Evolutionary conservation across 192 early-diverging fungal genomes (phyloP).

Genomic region (Paraglomus brasilianum): DNA sequence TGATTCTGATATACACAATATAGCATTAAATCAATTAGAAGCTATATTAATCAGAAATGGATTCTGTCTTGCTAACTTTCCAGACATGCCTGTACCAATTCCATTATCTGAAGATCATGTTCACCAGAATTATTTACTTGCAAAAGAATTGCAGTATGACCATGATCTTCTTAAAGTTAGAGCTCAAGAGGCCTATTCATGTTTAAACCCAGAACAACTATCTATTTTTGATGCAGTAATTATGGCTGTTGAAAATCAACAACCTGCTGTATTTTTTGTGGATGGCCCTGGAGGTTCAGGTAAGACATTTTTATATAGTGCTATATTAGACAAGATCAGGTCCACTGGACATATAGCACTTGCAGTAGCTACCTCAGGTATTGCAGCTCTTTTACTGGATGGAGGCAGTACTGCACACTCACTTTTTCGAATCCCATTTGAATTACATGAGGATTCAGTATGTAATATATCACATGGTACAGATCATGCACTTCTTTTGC

Average conservation of each 20-base stretch:
- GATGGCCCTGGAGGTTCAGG: conserved; percentile 38
- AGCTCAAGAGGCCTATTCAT: neutral
- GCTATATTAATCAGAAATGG: conserved; percentile 15
- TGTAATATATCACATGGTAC: conserved; percentile 24
- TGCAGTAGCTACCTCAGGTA: conserved; percentile 39
- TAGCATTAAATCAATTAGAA: conserved; percentile 3
- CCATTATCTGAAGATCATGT: neutral
- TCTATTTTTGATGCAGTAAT: conserved; percentile 19
- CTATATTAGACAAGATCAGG: conserved; percentile 15
- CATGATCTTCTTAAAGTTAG: neutral
- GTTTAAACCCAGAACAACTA: conserved; percentile 10
- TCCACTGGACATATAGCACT: conserved; percentile 22
- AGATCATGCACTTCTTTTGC: conserved; percentile 9
- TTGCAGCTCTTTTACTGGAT: conserved; percentile 34
- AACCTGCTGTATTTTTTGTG: conserved; percentile 30
- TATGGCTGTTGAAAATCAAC: neutral
- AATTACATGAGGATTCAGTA: conserved; percentile 25
- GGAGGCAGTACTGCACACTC: conserved; percentile 38
- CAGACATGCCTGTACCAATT: conserved; percentile 11
- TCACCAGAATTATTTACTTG: conserved; percentile 17
- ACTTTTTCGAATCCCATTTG: conserved; percentile 35
- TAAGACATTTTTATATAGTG: conserved; percentile 28
- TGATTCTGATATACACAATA: conserved; percentile 14
- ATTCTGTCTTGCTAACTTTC: conserved; percentile 17
- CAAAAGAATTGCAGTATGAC: conserved; percentile 18